Evolutionary conservation across 768 basidiomycete species (phyloP).

Genomic region (Lactarius indigo): DNA sequence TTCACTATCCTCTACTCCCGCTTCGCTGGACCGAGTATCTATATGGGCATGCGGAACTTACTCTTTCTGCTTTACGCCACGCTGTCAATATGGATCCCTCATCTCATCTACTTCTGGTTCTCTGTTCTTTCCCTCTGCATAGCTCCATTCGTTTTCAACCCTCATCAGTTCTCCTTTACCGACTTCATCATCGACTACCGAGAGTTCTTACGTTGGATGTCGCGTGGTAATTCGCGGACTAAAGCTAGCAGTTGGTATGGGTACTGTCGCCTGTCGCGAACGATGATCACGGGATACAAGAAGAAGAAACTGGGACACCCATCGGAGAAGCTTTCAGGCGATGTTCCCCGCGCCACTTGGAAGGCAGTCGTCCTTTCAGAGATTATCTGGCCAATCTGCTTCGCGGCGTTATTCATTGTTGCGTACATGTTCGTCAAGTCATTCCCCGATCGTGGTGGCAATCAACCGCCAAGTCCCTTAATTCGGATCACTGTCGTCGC

Average conservation of each 20-base stretch:
- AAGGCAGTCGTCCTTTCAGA: conserved; percentile 78
- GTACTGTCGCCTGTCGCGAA: conserved; percentile 94
- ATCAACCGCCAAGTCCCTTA: conserved; percentile 73
- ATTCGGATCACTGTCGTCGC: conserved; percentile 87
- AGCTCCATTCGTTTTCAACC: conserved; percentile 98
- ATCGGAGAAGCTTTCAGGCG: conserved; percentile 93
- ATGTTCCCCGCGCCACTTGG: conserved; percentile 91
- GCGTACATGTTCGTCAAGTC: conserved; percentile 94
- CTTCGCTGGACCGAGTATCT: conserved; percentile 99
- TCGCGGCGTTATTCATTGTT: conserved; percentile 73
- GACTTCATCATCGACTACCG: conserved; percentile 99
- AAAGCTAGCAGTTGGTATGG: conserved; percentile 99
- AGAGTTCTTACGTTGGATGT: conserved; percentile 99
- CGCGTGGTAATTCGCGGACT: conserved; percentile 92
- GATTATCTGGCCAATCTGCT: conserved; percentile 73
- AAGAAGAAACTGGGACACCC: conserved; percentile 98
- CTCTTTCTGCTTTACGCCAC: conserved; percentile 88
- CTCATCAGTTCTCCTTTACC: conserved; percentile 96
- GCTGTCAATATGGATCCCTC: conserved; percentile 88
- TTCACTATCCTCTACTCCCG: conserved; percentile 98
- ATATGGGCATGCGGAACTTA: conserved; percentile 95
- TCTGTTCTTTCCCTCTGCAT: conserved; percentile 93
- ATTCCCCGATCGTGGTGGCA: conserved; percentile 65
- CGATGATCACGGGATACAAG: conserved; percentile 98
- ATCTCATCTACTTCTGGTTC: conserved; percentile 98